Evolutionary conservation across 1,284 basidiomycete species (phyloP).

Genomic region (Pascua sp.): DNA sequence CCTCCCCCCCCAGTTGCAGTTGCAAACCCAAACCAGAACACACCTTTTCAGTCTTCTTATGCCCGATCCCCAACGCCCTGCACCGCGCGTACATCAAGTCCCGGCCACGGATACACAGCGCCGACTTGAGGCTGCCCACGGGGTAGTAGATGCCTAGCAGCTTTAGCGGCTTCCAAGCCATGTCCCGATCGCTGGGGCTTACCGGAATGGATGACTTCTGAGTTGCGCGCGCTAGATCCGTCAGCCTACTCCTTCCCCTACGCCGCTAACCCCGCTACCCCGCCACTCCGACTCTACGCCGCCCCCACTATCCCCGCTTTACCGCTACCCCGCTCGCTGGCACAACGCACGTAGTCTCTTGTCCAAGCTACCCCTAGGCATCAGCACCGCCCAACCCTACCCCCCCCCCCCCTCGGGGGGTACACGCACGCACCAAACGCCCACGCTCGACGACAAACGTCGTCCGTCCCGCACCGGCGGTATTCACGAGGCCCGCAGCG

Average conservation of each 20-base stretch:
- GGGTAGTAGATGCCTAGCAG: slow-evolving; percentile 60
- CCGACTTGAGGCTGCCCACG: slow-evolving; percentile 75
- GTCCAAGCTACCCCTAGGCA: slow-evolving; percentile 53
- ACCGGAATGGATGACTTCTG: slow-evolving; percentile 93
- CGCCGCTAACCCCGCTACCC: no score
- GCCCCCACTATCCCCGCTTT: no score
- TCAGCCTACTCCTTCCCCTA: no score
- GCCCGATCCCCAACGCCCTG: slow-evolving; percentile 61
- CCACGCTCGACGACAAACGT: slow-evolving; percentile 85
- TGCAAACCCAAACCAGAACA: background rate
- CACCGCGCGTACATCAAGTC: slow-evolving; percentile 80
- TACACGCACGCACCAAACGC: slow-evolving; percentile 49
- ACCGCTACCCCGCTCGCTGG: background rate
- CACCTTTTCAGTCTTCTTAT: slow-evolving; percentile 73
- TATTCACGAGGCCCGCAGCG: slow-evolving; percentile 67
- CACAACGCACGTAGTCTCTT: slow-evolving; percentile 78
- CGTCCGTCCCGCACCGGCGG: slow-evolving; percentile 63
- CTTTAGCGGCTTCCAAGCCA: background rate
- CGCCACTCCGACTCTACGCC: no score
- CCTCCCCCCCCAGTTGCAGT: no score
- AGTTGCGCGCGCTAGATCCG: slow-evolving; percentile 87
- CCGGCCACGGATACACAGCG: slow-evolving; percentile 80
- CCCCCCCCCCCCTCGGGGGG: no score
- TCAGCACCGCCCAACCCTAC: background rate
- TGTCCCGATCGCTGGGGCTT: slow-evolving; percentile 8